Evolutionary conservation across 2,329 filamentous ascomycete species (phyloP).

Genomic region (Alternaria sp.): DNA sequence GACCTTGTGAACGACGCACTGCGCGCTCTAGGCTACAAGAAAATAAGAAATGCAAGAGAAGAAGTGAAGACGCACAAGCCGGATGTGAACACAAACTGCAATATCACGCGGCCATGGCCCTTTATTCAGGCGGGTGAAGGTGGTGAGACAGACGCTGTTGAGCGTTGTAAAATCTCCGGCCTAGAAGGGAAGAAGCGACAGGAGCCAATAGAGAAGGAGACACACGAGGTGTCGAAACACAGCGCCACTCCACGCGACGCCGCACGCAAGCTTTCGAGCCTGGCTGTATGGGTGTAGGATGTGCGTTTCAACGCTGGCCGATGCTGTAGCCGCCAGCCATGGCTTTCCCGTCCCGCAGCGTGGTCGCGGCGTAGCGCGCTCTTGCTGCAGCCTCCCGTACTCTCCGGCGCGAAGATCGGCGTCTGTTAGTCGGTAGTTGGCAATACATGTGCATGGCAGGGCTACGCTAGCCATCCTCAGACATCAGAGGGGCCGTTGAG

Average conservation of each 20-base stretch:
- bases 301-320: slow-evolving; percentile 45
- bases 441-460: slow-evolving; percentile 8
- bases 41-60: slow-evolving; percentile 14
- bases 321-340: slow-evolving; percentile 45
- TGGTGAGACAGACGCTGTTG: slow-evolving; percentile 39
- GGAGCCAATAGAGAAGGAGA: slow-evolving; percentile 43
- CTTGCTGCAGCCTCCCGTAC: slow-evolving; percentile 25
- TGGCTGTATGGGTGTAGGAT: slow-evolving; percentile 40
- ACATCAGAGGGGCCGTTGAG: slow-evolving; percentile 19
- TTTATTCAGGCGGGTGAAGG: slow-evolving; percentile 43
- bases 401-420: slow-evolving; percentile 14
- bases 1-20: slow-evolving; percentile 22
- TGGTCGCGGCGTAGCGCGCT: slow-evolving; percentile 35
- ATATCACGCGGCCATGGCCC: slow-evolving; percentile 27
- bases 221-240: slow-evolving; percentile 41
- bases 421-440: slow-evolving; percentile 14
- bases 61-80: slow-evolving; percentile 22
- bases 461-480: slow-evolving; percentile 21
- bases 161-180: slow-evolving; percentile 25
- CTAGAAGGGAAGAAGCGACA: slow-evolving; percentile 32
- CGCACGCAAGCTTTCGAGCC: slow-evolving; percentile 43
- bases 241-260: slow-evolving; percentile 40
- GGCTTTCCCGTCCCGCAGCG: slow-evolving; percentile 29
- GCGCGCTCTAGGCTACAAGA: slow-evolving; percentile 20
- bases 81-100: slow-evolving; percentile 20